Conservation (phyloP, 805 yeast genomes). For the Wickerhamomyces strasburgensis region DNA sequence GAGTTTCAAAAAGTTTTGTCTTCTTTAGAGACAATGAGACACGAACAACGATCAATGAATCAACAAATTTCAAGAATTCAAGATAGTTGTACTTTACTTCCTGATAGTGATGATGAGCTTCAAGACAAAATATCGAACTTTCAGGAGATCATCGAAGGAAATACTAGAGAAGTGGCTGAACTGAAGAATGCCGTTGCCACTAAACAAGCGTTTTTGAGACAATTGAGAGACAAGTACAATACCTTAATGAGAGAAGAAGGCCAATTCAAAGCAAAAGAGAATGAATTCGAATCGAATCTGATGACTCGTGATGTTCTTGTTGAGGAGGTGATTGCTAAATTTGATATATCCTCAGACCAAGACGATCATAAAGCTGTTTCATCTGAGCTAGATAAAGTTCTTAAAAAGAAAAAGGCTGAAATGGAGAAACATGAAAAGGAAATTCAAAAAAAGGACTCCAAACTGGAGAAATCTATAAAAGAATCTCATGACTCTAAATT, state of each 20-base stretch:
- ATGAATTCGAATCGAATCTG: constrained; percentile 27
- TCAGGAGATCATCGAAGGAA: constrained; percentile 26
- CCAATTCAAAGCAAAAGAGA: constrained; percentile 41
- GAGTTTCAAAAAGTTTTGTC: constrained; percentile 71
- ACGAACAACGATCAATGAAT: constrained; percentile 38
- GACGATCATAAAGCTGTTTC: constrained; percentile 2
- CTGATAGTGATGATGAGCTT: constrained; percentile 40
- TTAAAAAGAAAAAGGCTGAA: constrained; percentile 5
- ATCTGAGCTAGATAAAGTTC: constrained; percentile 1
- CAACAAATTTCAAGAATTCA: constrained; percentile 50
- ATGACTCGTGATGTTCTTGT: constrained; percentile 19
- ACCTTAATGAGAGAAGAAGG: constrained; percentile 48
- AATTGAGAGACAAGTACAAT: constrained; percentile 31
- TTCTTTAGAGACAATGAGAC: constrained; percentile 51
- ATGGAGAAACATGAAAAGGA: constrained; percentile 10
- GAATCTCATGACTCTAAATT: constrained; percentile 29
- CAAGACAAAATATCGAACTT: constrained; percentile 38
- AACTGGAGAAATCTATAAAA: constrained; percentile 14
- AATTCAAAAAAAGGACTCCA: constrained; percentile 14
- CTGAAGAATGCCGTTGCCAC: constrained; percentile 22
- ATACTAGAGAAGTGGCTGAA: constrained; percentile 25
- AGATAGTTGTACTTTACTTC: constrained; percentile 40
- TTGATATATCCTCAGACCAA: neutral
- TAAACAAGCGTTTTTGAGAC: constrained; percentile 23
- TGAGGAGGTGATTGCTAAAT: neutral